A percentile compares a stretch with the other conserved stretches of the same genome.
Evolutionary conservation across 176 grass and related monocot species (phyloP).

Genomic region (Puccinellia tenuiflora): DNA sequence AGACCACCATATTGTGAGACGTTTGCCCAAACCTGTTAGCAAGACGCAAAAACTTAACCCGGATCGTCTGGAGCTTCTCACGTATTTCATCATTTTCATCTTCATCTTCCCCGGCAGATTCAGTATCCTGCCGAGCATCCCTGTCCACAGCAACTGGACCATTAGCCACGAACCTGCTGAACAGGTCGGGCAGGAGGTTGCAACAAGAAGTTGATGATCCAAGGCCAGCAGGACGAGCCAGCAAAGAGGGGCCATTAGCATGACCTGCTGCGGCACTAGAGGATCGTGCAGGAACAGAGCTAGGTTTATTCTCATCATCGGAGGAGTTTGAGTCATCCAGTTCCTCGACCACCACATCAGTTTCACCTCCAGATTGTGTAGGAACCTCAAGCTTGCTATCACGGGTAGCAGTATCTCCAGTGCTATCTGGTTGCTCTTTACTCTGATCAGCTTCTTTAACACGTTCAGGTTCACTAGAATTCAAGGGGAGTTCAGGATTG

Average conservation of each 20-base stretch:
- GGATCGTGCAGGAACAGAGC: constrained; percentile 18
- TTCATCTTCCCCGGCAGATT: constrained; percentile 43
- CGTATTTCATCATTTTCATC: constrained; percentile 81
- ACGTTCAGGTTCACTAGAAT: constrained; percentile 25
- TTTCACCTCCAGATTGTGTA: constrained; percentile 27
- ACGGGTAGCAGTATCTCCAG: neutral
- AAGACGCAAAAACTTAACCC: constrained; percentile 85
- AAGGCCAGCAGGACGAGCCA: constrained; percentile 68
- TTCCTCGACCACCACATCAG: constrained; percentile 53
- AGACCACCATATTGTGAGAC: constrained; percentile 84
- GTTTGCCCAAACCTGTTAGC: constrained; percentile 84
- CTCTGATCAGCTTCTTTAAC: neutral
- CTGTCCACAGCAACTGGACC: constrained; percentile 25
- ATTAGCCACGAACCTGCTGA: constrained; percentile 51
- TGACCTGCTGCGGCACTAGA: constrained; percentile 9
- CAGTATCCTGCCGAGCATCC: constrained; percentile 33
- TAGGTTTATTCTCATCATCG: constrained; percentile 42
- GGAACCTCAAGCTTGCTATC: neutral
- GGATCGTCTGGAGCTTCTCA: constrained; percentile 90
- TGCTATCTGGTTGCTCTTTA: constrained; percentile 2
- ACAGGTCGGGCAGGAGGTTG: constrained; percentile 44
- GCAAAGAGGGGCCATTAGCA: constrained; percentile 25
- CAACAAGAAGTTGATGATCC: constrained; percentile 58
- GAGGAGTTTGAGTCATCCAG: constrained; percentile 40
- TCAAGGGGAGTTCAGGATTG: neutral